These are phyloP conservation scores for Onygena corvina DNA, from an alignment of 2,329 filamentous ascomycete genomes.

Conservation along the genomic window DNA sequence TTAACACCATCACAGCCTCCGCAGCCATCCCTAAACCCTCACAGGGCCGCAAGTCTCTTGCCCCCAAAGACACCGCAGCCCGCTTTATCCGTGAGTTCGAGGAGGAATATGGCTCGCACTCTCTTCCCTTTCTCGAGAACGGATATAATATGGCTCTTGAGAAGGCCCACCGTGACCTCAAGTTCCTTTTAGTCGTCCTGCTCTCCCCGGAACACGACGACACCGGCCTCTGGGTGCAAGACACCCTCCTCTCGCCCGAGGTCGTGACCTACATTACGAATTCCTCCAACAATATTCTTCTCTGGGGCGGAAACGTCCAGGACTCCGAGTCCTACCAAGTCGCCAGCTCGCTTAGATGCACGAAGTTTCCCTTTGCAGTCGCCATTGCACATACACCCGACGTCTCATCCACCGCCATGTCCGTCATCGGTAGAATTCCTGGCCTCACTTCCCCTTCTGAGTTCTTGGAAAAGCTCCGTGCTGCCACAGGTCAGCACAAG, in stretches of 20 bases:
- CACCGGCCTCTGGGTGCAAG: slow-evolving; percentile 64
- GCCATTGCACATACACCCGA: slow-evolving; percentile 78
- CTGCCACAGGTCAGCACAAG: slow-evolving; percentile 62
- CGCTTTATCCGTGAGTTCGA: slow-evolving; percentile 88
- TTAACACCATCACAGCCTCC: slow-evolving; percentile 38
- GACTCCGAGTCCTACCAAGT: slow-evolving; percentile 94
- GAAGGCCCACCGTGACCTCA: slow-evolving; percentile 75
- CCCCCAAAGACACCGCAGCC: slow-evolving; percentile 75
- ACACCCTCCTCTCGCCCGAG: slow-evolving; percentile 66
- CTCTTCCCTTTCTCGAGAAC: slow-evolving; percentile 67
- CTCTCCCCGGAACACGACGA: slow-evolving; percentile 92
- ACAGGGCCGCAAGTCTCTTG: slow-evolving; percentile 60
- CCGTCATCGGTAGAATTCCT: slow-evolving; percentile 65
- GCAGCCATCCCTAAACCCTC: slow-evolving; percentile 44
- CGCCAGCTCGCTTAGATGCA: slow-evolving; percentile 71
- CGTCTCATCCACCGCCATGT: slow-evolving; percentile 77
- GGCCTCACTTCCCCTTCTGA: slow-evolving; percentile 58
- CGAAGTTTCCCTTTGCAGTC: slow-evolving; percentile 82
- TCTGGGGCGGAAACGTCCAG: slow-evolving; percentile 88
- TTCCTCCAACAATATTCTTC: slow-evolving; percentile 62
- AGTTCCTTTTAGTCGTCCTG: slow-evolving; percentile 79
- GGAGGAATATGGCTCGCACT: slow-evolving; percentile 65
- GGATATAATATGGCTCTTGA: slow-evolving; percentile 90
- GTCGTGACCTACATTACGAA: slow-evolving; percentile 64
- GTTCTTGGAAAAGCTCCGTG: slow-evolving; percentile 64